phyloP scores from a whole-genome alignment of 192 early-diverging fungal species.

The Podila horticola region DNA sequence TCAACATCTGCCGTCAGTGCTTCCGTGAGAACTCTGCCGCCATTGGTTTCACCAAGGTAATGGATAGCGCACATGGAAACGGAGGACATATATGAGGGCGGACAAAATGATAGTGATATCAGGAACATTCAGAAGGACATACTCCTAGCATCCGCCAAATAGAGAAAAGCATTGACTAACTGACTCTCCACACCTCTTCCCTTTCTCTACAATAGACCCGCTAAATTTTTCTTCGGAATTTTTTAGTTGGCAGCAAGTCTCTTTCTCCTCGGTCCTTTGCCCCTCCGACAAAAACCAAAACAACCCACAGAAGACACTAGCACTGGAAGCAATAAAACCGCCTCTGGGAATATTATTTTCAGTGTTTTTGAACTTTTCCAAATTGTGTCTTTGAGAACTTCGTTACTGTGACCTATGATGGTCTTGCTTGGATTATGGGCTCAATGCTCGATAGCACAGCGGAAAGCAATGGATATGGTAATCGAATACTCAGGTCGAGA shows the following conservation, averaged over 20 bases:
- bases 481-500: too few relatives aligned
- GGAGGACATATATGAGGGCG: neutral
- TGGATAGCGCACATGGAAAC: neutral
- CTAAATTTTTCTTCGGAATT: neutral
- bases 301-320: neutral
- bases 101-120: neutral
- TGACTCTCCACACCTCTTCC: neutral
- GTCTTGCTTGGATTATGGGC: too few relatives aligned
- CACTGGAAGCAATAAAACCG: conserved; percentile 4
- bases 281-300: neutral
- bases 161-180: neutral
- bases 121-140: neutral
- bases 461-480: too few relatives aligned
- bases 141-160: neutral
- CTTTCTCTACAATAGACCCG: neutral
- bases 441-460: too few relatives aligned
- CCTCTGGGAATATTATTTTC: conserved; percentile 1
- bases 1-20: conserved; percentile 99
- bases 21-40: conserved; percentile 99
- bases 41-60: conserved; percentile 99
- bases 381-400: neutral
- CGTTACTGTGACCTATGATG: too few relatives aligned
- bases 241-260: neutral
- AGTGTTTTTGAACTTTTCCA: conserved; percentile 2
- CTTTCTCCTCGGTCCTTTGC: neutral